Percentiles rank a stretch among this genome's conserved stretches.
Evolutionary conservation across 2,329 filamentous ascomycete species (phyloP).

Genomic region (Boeremia exigua): DNA sequence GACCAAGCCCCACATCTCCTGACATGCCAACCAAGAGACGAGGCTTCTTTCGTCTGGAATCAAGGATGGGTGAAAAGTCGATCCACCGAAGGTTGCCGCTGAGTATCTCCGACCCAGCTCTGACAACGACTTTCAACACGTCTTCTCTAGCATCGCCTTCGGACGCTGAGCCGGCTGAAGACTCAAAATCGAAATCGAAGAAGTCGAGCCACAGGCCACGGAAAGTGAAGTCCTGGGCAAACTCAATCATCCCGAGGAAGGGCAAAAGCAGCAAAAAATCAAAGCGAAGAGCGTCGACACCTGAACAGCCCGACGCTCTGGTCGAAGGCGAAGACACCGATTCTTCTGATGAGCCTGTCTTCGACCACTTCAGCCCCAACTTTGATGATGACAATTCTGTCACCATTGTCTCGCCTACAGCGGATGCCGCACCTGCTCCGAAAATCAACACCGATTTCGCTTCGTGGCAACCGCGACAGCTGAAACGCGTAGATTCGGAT

Average conservation of each 20-base stretch:
- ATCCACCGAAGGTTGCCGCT: slow-evolving; percentile 32
- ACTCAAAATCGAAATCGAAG: slow-evolving; percentile 50
- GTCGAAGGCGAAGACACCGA: slow-evolving; percentile 42
- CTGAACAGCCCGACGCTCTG: slow-evolving; percentile 36
- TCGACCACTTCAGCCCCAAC: slow-evolving; percentile 48
- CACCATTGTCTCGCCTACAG: slow-evolving; percentile 48
- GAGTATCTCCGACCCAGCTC: slow-evolving; percentile 44
- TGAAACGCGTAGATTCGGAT: slow-evolving; percentile 59
- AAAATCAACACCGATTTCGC: slow-evolving; percentile 45
- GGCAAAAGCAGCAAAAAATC: slow-evolving; percentile 58
- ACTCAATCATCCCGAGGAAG: slow-evolving; percentile 70
- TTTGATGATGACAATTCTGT: slow-evolving; percentile 52
- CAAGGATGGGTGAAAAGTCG: slow-evolving; percentile 49
- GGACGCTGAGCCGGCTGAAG: slow-evolving; percentile 39
- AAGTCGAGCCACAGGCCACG: slow-evolving; percentile 65
- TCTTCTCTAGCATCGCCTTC: slow-evolving; percentile 35
- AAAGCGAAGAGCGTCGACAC: slow-evolving; percentile 45
- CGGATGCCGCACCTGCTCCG: slow-evolving; percentile 24
- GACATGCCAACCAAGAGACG: slow-evolving; percentile 38
- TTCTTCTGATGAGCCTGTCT: slow-evolving; percentile 38
- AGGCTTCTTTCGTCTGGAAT: slow-evolving; percentile 59
- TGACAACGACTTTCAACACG: slow-evolving; percentile 36
- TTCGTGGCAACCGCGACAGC: slow-evolving; percentile 46
- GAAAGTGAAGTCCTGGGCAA: slow-evolving; percentile 77
- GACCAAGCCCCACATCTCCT: slow-evolving; percentile 26